Evolutionary conservation across 345 rosid species (phyloP), one percentile per base, ranked within the genome.

Genomic region (Draba incana): DNA sequence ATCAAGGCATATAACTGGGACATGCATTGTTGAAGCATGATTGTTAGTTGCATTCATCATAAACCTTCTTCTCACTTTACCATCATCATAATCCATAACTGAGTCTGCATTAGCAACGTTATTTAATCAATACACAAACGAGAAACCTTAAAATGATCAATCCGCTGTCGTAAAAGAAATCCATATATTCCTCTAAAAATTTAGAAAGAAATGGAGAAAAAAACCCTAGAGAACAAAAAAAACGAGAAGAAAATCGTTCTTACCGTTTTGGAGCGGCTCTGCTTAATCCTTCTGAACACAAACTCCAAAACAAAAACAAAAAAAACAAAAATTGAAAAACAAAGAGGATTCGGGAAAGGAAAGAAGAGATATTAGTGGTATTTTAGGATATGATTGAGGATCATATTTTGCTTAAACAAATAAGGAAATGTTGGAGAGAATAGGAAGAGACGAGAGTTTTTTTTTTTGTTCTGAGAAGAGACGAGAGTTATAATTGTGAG

Each of bases 1-100:
- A 33, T 33, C 64, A 60, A 60, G 64, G 61, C 53, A 67, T 13
- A 68, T 44, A 38, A 74, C 48, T 0, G 74, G 63, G 45, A 62
- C 37, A 24, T 23, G 12, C 47, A 58, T 35, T 33, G 12, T 4
- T 28, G 24, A 31, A 64, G 51, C 15, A 42, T 9, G 43, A 27
- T 46, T 5, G 4, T 7, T 71, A 15, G 25, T 23, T 62, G 57
- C 57, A 71, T 53, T 38, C 62, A 62, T 10, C 49, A 71, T 27
- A 63, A 54, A 37, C 63, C 50, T 33, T 50, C 8, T 39, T 16
- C 23, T 27, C 41, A 15, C 62, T 8, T 35, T 8, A 35, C 2
- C 39, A 37, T 10, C 11, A 27, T 52, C 56, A 71, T 47, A 7
- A 61, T 44, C 58, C 72, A 56, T 24, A 10, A 10, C 14, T 14